These are phyloP conservation scores for Scheffersomyces titani DNA, from an alignment of 1,139 yeast genomes.

Conservation along the genomic window DNA sequence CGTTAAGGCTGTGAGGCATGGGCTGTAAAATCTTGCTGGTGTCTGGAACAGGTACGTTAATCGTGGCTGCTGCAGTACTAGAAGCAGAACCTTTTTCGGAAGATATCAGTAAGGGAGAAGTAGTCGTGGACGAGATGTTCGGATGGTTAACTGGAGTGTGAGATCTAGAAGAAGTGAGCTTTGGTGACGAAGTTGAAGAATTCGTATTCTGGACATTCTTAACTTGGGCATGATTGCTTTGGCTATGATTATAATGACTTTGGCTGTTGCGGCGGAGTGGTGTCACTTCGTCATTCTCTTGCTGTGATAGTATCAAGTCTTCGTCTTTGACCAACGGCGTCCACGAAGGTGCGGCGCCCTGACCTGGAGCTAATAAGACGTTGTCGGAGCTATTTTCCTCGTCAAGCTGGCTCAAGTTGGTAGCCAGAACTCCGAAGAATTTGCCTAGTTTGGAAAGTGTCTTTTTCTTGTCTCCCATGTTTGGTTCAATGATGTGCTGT, in stretches of 20 bases:
- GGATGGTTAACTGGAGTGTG: slow-evolving; percentile 14
- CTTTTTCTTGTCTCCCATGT: slow-evolving; percentile 32
- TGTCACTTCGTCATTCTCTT: slow-evolving; percentile 20
- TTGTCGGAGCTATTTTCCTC: neutral
- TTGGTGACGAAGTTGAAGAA: slow-evolving; percentile 2
- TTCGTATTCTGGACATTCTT: neutral
- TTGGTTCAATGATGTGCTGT: neutral
- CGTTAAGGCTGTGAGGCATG: neutral
- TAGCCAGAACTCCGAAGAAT: slow-evolving; percentile 34
- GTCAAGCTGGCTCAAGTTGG: slow-evolving; percentile 20
- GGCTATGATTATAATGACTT: slow-evolving; percentile 1
- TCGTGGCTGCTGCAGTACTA: neutral
- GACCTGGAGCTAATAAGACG: neutral
- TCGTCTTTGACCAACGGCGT: slow-evolving; percentile 5
- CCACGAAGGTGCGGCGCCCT: neutral
- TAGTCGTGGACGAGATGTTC: slow-evolving; percentile 10
- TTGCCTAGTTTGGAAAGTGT: slow-evolving; percentile 33
- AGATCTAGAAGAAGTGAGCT: slow-evolving; percentile 12
- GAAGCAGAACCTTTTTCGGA: slow-evolving; percentile 2
- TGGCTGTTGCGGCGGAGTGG: slow-evolving; percentile 17
- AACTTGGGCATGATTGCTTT: neutral
- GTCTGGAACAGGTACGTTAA: neutral
- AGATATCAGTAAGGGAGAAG: slow-evolving; percentile 11
- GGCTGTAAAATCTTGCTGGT: neutral
- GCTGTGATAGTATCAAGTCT: slow-evolving; percentile 15